Conservation (phyloP, 331 rosid genomes). For the Arachis monticola region DNA sequence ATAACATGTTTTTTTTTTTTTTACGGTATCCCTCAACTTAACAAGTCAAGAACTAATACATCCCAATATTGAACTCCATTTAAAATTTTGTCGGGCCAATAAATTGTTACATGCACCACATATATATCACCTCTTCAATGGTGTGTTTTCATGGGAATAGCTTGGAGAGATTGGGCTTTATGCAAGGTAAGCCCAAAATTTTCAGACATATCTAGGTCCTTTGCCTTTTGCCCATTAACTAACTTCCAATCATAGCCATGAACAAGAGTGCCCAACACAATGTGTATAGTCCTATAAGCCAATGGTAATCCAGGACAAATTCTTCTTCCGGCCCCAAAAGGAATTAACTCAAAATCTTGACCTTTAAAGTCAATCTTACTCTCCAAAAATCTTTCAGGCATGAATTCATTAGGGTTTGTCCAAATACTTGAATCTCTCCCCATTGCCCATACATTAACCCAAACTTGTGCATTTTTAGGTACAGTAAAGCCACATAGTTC, state of each 20-base stretch:
- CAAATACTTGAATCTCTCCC: conserved; percentile 4
- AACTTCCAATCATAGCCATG: conserved; percentile 11
- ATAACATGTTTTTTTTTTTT: too few species aligned
- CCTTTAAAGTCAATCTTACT: conserved; percentile 13
- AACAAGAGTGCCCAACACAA: background rate
- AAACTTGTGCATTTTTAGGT: background rate
- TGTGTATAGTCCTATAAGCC: background rate
- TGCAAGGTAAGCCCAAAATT: background rate
- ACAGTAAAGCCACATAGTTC: background rate
- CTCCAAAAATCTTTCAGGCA: conserved; percentile 12
- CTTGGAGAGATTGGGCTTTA: background rate
- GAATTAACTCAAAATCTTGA: conserved; percentile 2
- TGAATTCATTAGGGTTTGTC: background rate
- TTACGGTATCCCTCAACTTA: too few species aligned
- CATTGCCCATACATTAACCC: background rate
- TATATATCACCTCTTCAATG: too few species aligned
- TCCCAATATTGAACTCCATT: too few species aligned
- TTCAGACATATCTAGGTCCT: background rate
- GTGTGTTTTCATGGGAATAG: background rate
- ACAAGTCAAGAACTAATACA: too few species aligned
- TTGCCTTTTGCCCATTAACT: background rate
- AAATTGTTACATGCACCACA: too few species aligned
- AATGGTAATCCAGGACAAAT: conserved; percentile 5
- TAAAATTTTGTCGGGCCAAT: too few species aligned
- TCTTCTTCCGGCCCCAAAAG: background rate